phyloP scores from a whole-genome alignment of 345 rosid genomes.

The Syzygium jambos region DNA sequence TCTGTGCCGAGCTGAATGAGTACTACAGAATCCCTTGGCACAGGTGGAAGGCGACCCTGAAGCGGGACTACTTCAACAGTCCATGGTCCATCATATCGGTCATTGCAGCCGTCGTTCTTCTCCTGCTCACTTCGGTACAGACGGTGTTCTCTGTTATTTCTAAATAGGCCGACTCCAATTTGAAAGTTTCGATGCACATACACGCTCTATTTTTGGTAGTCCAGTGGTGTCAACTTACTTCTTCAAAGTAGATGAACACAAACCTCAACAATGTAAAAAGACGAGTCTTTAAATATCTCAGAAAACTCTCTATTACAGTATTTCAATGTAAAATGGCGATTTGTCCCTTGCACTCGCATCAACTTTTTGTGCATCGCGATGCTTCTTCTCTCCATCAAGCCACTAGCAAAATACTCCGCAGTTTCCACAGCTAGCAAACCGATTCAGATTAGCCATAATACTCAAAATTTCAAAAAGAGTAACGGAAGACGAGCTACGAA shows the following conservation, averaged over 20 bases:
- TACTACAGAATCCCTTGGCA: neutral
- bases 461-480: neutral
- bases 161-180: neutral
- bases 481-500: neutral
- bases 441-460: neutral
- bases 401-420: neutral
- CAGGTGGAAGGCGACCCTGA: constrained; percentile 7
- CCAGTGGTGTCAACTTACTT: neutral
- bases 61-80: constrained; percentile 6
- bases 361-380: accelerated
- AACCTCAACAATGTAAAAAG: neutral
- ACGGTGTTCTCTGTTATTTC: neutral
- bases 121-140: neutral
- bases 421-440: neutral
- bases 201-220: neutral
- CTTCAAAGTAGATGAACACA: neutral
- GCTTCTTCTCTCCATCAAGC: neutral
- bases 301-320: neutral
- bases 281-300: neutral
- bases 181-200: neutral
- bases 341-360: neutral
- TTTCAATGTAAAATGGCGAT: neutral
- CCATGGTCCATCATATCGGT: constrained; percentile 7
- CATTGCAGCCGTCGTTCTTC: neutral
- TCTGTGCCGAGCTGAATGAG: neutral